Evolutionary conservation across 306 rosid species (phyloP).

Genomic region (apple (Malus domestica)): DNA sequence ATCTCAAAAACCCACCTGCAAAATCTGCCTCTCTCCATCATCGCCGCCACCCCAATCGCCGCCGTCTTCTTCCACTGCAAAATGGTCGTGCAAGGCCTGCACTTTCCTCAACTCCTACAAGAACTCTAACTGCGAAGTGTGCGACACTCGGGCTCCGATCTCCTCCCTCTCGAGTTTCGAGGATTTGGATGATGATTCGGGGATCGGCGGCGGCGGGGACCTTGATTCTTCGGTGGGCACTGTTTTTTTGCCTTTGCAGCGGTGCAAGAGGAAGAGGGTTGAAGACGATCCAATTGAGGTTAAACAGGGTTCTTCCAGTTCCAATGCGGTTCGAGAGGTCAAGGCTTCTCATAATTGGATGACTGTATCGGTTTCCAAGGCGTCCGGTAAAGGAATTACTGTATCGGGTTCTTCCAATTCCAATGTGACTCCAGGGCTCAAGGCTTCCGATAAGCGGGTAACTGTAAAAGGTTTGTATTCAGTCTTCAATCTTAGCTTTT

Average conservation of each 20-base stretch:
- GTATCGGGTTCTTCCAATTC: slow-evolving; percentile 20
- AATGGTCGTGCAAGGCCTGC: slow-evolving; percentile 93
- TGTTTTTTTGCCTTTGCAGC: slow-evolving; percentile 67
- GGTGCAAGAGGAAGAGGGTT: slow-evolving; percentile 48
- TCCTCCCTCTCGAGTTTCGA: slow-evolving; percentile 50
- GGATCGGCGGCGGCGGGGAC: slow-evolving; percentile 20
- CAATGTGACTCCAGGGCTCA: slow-evolving; percentile 4
- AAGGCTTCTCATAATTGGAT: slow-evolving; percentile 22
- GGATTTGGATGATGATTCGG: slow-evolving; percentile 36
- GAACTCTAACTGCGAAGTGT: slow-evolving; percentile 50
- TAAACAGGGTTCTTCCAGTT: slow-evolving; percentile 15
- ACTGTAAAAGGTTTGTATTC: slow-evolving; percentile 27
- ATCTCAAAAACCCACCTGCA: slow-evolving; percentile 47
- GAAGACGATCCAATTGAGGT: slow-evolving; percentile 22
- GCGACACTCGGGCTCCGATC: slow-evolving; percentile 54
- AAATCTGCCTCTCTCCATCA: slow-evolving; percentile 47
- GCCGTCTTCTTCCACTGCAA: slow-evolving; percentile 38
- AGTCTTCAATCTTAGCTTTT: background rate
- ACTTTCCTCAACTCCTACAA: slow-evolving; percentile 70
- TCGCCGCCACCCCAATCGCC: background rate
- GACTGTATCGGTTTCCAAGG: slow-evolving; percentile 19
- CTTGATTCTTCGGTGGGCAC: slow-evolving; percentile 55
- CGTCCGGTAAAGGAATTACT: slow-evolving; percentile 16
- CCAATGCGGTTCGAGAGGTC: slow-evolving; percentile 4
- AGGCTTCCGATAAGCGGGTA: slow-evolving; percentile 23